phyloP scores from a whole-genome alignment of 2,329 filamentous ascomycete genomes.

The Ophiostoma angusticollis region DNA sequence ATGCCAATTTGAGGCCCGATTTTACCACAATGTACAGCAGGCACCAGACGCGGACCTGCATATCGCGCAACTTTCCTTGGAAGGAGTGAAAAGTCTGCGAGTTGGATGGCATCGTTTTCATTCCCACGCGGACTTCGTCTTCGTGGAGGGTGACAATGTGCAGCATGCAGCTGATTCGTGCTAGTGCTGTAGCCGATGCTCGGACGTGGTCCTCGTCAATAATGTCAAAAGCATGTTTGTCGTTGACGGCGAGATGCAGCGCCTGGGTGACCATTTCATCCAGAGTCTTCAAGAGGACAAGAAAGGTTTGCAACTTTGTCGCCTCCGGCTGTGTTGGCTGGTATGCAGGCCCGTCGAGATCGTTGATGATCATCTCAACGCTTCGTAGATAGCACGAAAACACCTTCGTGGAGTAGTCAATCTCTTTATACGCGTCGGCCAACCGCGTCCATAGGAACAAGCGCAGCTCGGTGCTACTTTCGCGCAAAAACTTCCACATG shows the following conservation, averaged over 20 bases:
- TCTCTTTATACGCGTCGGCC: constrained; percentile 75
- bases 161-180: constrained; percentile 58
- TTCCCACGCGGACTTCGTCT: constrained; percentile 71
- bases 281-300: constrained; percentile 66
- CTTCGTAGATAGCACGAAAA: constrained; percentile 77
- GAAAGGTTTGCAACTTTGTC: constrained; percentile 54
- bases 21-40: constrained; percentile 71
- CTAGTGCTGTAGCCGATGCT: constrained; percentile 58
- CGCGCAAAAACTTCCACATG: constrained; percentile 72
- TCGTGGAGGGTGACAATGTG: constrained; percentile 73
- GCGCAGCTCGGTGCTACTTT: constrained; percentile 68
- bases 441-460: constrained; percentile 83
- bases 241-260: constrained; percentile 55
- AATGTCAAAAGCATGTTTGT: constrained; percentile 64
- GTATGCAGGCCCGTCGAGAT: constrained; percentile 50
- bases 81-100: constrained; percentile 43
- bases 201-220: constrained; percentile 68
- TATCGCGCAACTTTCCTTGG: constrained; percentile 64
- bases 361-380: constrained; percentile 66
- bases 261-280: constrained; percentile 64
- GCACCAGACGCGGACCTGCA: constrained; percentile 80
- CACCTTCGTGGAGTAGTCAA: constrained; percentile 76
- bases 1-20: constrained; percentile 43
- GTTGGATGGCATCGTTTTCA: constrained; percentile 36
- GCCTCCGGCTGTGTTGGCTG: constrained; percentile 45